Percentiles rank a stretch among this genome's conserved stretches.
These are phyloP conservation scores for Amylocystis lapponica DNA, from an alignment of 768 basidiomycete species.

Conservation along the genomic window DNA sequence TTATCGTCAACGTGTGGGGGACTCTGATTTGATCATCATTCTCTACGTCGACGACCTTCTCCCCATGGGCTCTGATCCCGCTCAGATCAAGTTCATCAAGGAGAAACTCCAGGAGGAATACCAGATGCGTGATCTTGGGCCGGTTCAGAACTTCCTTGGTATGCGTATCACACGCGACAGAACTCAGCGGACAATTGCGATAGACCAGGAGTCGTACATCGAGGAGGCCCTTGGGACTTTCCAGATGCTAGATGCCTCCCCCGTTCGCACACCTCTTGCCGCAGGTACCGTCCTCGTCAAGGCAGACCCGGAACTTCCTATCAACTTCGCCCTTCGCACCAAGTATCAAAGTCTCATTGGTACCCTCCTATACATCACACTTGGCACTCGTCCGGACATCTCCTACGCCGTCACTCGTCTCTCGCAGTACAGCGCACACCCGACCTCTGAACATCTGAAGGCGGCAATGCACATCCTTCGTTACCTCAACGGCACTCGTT, in stretches of 20 bases:
- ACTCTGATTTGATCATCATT: slow-evolving; percentile 4
- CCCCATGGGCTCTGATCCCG: not conserved
- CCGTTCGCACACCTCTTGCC: slow-evolving; percentile 20
- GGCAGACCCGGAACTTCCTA: slow-evolving; percentile 8
- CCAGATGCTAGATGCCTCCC: slow-evolving; percentile 13
- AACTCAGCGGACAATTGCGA: slow-evolving; percentile 10
- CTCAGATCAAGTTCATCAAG: slow-evolving; percentile 1
- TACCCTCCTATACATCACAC: slow-evolving; percentile 20
- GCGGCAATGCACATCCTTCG: slow-evolving; percentile 27
- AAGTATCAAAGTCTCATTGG: slow-evolving; percentile 12
- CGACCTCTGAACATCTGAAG: slow-evolving; percentile 21
- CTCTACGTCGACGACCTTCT: slow-evolving; percentile 20
- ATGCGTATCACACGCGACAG: slow-evolving; percentile 15
- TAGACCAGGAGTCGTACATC: slow-evolving; percentile 23
- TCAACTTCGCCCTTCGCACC: not conserved
- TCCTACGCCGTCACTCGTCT: slow-evolving; percentile 25
- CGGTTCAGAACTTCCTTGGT: slow-evolving; percentile 13
- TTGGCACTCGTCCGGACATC: slow-evolving; percentile 31
- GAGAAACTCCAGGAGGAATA: slow-evolving; percentile 2
- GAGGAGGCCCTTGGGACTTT: slow-evolving; percentile 15
- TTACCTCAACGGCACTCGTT: slow-evolving; percentile 27
- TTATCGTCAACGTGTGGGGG: not conserved
- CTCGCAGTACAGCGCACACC: slow-evolving; percentile 24
- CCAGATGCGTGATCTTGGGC: slow-evolving; percentile 13
- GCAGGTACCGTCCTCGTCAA: slow-evolving; percentile 6